Conservation (phyloP, 2,329 filamentous ascomycete species). For the Cladosporium halotolerans region DNA sequence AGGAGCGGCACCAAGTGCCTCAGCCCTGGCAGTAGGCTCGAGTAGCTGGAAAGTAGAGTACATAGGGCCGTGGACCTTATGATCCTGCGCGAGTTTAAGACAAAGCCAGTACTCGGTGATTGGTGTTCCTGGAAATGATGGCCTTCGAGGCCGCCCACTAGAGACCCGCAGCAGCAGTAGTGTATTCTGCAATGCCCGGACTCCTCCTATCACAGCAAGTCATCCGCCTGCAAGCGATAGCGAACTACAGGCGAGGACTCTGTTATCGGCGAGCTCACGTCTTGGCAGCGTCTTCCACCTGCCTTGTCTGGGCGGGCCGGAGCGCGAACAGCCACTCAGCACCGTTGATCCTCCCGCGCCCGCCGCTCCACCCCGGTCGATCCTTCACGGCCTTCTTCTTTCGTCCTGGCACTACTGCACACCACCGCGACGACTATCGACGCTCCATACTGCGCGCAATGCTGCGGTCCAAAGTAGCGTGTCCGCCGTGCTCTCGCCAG, state of each 20-base stretch:
- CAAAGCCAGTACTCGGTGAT: background rate
- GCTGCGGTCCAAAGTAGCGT: background rate
- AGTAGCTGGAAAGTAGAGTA: too few relatives aligned
- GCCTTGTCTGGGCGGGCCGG: conserved; percentile 1
- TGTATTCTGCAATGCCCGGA: background rate
- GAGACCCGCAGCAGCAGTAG: background rate
- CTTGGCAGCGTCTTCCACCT: background rate
- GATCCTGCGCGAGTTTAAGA: too few relatives aligned
- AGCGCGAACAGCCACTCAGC: background rate
- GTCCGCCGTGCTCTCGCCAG: conserved; percentile 7
- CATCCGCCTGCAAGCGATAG: background rate
- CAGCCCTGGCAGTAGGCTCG: too few relatives aligned
- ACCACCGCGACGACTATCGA: background rate
- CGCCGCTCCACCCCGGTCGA: background rate
- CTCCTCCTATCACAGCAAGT: background rate
- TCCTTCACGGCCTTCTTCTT: conserved; percentile 8
- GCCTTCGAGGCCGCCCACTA: background rate
- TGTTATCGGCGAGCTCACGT: background rate
- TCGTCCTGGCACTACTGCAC: conserved; percentile 9
- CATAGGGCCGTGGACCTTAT: too few relatives aligned
- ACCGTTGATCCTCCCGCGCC: background rate
- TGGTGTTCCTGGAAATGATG: background rate
- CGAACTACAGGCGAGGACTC: background rate
- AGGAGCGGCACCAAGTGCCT: too few relatives aligned
- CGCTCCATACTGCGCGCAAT: background rate